Evolutionary conservation across 164 flowering plant species (phyloP).

Genomic region (Tetrastigma voinierianum): DNA sequence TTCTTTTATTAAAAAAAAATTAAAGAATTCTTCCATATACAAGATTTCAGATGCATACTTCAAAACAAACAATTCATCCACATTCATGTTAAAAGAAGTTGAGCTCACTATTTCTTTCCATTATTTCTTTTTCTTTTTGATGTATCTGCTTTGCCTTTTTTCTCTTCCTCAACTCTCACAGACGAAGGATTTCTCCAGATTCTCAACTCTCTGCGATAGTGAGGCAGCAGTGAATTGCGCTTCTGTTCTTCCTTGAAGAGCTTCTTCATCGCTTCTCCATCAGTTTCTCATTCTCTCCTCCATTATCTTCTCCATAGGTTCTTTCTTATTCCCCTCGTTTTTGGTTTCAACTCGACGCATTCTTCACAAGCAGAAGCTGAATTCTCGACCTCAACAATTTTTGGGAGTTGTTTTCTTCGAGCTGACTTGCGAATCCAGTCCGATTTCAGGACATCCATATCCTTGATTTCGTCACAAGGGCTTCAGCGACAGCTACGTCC

Average conservation of each 20-base stretch:
- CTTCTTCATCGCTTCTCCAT: slow-evolving; percentile 47
- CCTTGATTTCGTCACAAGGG: too few species aligned
- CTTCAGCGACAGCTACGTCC: too few species aligned
- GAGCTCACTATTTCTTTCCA: slow-evolving; percentile 3
- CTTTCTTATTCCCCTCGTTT: slow-evolving; percentile 10
- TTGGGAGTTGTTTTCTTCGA: too few species aligned
- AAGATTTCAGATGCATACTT: too few species aligned
- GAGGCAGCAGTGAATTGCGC: slow-evolving; percentile 40
- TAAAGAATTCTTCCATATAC: too few species aligned
- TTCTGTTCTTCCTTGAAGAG: slow-evolving; percentile 48
- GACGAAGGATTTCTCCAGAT: slow-evolving; percentile 48
- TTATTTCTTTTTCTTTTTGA: slow-evolving; percentile 4
- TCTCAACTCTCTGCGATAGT: slow-evolving; percentile 54
- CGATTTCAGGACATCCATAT: too few species aligned
- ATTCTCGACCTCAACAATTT: not conserved
- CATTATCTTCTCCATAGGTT: slow-evolving; percentile 43
- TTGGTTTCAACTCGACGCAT: too few species aligned
- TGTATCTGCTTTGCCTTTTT: slow-evolving; percentile 25
- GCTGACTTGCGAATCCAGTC: too few species aligned
- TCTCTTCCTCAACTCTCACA: slow-evolving; percentile 42
- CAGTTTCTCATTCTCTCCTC: slow-evolving; percentile 54
- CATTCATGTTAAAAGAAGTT: too few species aligned
- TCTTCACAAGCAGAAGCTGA: too few species aligned
- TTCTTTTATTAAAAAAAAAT: too few species aligned
- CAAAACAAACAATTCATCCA: not conserved